Base-by-base conservation (phyloP, 441 rosid genomes). In the Manihot esculenta region DNA sequence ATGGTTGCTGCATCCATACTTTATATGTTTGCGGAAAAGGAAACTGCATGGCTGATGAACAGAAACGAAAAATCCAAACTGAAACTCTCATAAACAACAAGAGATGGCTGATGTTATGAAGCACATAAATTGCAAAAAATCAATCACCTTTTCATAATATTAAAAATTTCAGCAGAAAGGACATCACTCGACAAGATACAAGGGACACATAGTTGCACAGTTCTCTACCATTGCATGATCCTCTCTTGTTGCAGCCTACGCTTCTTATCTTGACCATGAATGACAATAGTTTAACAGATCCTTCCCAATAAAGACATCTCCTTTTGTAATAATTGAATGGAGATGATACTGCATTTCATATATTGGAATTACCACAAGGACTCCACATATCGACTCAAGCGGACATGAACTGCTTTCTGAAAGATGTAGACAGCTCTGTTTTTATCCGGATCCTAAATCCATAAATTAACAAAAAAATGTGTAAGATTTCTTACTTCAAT, bases 341-440 rank as follows among this genome's bases (percentile, higher is more conserved):
- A 26, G 30, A 50, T 33, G 18, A 44, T 33, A 24, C 20, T 50
- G 20, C 57, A 65, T n/a, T n/a, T 15, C 35, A 20, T 45, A 27
- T 30, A 10, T 42, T 35, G n/a, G 23, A 35, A 68, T 68, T 68
- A 68, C 73, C 73, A 38, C 13, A 49, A 30, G 48, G 20, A 20
- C 50, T 72, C 70, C 33, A 48, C 45, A 55, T 9, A 27, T 50
- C 12, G 15, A 54, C 27, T 62, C 63, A 24, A 44, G 66, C 67
- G 41, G 59, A 33, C 44, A 42, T 0, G 3, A 13, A 21, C 3
- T 24, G 24, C n/a, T 68, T 68, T 45, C 57, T 42, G 73, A 35
- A 68, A 61, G 53, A 61, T 38, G 56, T 23, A 47, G 33, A 21
- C 48, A 21, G 68, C 27, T 41, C 48, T 49, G 10, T 1, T 44